phyloP scores from a whole-genome alignment of 192 early-diverging fungal species.

The Podila horticola region DNA sequence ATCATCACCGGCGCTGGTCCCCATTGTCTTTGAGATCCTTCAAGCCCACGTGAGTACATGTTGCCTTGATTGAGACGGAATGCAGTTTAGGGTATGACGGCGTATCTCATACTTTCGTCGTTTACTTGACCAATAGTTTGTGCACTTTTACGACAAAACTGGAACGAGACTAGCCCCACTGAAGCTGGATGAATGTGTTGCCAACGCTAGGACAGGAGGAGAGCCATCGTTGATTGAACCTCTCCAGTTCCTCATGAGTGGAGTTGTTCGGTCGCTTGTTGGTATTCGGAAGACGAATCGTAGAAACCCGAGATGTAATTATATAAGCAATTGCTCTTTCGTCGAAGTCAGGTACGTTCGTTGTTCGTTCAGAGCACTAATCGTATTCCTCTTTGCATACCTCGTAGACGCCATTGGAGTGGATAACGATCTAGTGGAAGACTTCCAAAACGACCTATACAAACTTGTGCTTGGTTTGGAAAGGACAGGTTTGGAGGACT shows the following conservation, averaged over 20 bases:
- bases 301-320: not conserved
- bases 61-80: not conserved
- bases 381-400: not conserved
- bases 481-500: conserved; percentile 71
- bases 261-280: conserved; percentile 38
- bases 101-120: not conserved
- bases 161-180: conserved; percentile 27
- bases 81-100: too few species aligned
- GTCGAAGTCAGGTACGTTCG: too few species aligned
- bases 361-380: not conserved
- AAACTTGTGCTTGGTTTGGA: conserved; percentile 57
- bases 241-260: conserved; percentile 53
- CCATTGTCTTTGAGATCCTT: conserved; percentile 63
- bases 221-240: conserved; percentile 59
- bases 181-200: conserved; percentile 50
- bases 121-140: conserved; percentile 22
- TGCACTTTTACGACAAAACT: conserved; percentile 38
- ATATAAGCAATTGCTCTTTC: not conserved
- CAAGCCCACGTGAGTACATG: conserved; percentile 57
- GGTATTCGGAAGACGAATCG: conserved; percentile 22
- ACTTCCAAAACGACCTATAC: conserved; percentile 24
- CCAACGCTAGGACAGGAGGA: conserved; percentile 42
- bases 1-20: conserved; percentile 30
- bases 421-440: conserved; percentile 26
- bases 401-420: not conserved